Base-by-base conservation (phyloP, 805 yeast species). In the Candida germanica region DNA sequence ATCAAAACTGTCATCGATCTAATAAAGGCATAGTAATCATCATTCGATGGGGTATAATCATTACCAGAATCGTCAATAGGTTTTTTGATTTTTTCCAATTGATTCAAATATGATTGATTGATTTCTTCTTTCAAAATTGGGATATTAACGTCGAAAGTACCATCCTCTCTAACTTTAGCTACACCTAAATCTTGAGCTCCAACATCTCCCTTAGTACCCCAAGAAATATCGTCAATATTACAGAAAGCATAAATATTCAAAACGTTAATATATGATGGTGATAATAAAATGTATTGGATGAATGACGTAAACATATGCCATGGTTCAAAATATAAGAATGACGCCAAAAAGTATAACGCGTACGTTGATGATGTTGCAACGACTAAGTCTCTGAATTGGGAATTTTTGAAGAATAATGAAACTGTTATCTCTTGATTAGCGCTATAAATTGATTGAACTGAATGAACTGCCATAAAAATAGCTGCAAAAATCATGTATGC, bases 171-270 rank as follows among this genome's bases (percentile, higher is more conserved):
- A 25, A 67, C 70, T 47, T 69, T 74, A 9, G 75, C 78, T 1
- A 61, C 70, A 34, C 83, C 83, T 52, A 79, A 66, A 26, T 73
- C 76, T 23, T 61, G 69, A 4, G 78, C 77, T 3, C 83, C 74
- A n/a, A 70, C 66, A 28, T 78, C 75, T 26, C 85, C 85, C 54
- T 80, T 79, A n/a, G 85, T 79, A 40, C 85, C 85, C 85, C 85
- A 79, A 2, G 85, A 79, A 31, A 79, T 75, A 58, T 79, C 85
- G 52, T 79, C 84, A 63, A 80, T 77, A 57, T 79, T 79, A 63
- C 83, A 79, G 54, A 80, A 79, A 1, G 85, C 83, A 55, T 77
- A 79, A 32, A 79, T 80, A 51, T 77, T 79, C 50, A 80, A 61
- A 26, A 80, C 75, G 44, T 73, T 73, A 42, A 71, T 64, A 50